Percentiles rank a stretch among this genome's conserved stretches.
phyloP scores from a whole-genome alignment of 1,284 basidiomycete genomes.

The Mycena citricolor region DNA sequence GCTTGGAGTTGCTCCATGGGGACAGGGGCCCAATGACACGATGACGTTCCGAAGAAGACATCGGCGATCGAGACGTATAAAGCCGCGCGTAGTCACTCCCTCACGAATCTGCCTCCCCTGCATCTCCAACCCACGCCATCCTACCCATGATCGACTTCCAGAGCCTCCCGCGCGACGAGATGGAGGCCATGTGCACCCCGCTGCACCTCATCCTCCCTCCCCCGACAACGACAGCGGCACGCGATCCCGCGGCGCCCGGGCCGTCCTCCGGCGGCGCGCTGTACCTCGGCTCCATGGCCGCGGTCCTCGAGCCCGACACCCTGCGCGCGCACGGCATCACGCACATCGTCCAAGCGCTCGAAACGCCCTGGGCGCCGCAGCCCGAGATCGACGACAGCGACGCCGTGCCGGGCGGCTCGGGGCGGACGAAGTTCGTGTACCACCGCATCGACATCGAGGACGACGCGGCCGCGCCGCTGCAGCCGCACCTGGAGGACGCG shows the following conservation, averaged over 20 bases:
- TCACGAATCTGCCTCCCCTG: too few species aligned
- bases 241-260: conserved; percentile 14
- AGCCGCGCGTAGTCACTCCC: too few species aligned
- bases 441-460: conserved; percentile 69
- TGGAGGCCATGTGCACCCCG: conserved; percentile 78
- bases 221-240: conserved; percentile 21
- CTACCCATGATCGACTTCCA: conserved; percentile 78
- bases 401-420: too few species aligned
- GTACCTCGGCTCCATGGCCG: conserved; percentile 55
- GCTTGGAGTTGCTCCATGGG: too few species aligned
- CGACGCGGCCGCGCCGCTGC: conserved; percentile 49
- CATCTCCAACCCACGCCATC: too few species aligned
- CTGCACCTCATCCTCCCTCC: conserved; percentile 69
- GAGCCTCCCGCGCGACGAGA: conserved; percentile 63
- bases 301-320: conserved; percentile 49
- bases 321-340: conserved; percentile 50
- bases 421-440: conserved; percentile 55
- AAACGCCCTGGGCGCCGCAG: conserved; percentile 66
- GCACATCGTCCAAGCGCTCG: conserved; percentile 68
- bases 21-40: too few species aligned
- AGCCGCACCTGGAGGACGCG: conserved; percentile 51
- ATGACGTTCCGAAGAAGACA: too few species aligned
- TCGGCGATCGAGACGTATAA: too few species aligned
- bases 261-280: conserved; percentile 40
- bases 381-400: conserved; percentile 18